A percentile compares a stretch with the other conserved stretches of the same genome.
phyloP scores from a whole-genome alignment of 75 land plant species.

The Cryptomeria japonica region DNA sequence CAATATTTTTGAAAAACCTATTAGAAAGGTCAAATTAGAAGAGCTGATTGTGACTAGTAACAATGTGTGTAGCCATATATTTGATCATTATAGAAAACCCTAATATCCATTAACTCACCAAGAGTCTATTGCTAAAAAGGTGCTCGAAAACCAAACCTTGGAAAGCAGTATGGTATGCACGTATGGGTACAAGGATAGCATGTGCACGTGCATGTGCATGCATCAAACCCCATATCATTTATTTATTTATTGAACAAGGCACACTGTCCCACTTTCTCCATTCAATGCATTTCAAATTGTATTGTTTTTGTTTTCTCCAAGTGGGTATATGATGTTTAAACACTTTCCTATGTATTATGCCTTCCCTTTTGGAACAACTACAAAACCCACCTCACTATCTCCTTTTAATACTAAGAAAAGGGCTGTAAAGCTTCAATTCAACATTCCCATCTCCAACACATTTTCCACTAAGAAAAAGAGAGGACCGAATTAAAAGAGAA shows the following conservation, averaged over 20 bases:
- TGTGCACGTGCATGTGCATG: background rate
- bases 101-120: too few relatives aligned
- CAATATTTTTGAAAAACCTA: too few relatives aligned
- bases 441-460: background rate
- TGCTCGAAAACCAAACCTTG: background rate
- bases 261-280: slow-evolving; percentile 6
- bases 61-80: too few relatives aligned
- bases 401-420: too few relatives aligned
- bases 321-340: background rate
- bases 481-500: background rate
- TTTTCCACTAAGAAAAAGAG: background rate
- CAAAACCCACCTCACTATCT: background rate
- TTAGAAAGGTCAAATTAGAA: too few relatives aligned
- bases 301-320: background rate
- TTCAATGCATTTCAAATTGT: background rate
- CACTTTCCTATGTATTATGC: background rate
- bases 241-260: background rate
- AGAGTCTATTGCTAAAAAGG: background rate
- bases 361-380: background rate
- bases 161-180: background rate
- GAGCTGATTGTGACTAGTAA: too few relatives aligned
- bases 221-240: background rate
- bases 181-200: background rate
- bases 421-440: background rate
- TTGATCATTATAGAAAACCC: too few relatives aligned